phyloP scores from a whole-genome alignment of 2,329 filamentous ascomycete species.

The Lachnellula hyalina region DNA sequence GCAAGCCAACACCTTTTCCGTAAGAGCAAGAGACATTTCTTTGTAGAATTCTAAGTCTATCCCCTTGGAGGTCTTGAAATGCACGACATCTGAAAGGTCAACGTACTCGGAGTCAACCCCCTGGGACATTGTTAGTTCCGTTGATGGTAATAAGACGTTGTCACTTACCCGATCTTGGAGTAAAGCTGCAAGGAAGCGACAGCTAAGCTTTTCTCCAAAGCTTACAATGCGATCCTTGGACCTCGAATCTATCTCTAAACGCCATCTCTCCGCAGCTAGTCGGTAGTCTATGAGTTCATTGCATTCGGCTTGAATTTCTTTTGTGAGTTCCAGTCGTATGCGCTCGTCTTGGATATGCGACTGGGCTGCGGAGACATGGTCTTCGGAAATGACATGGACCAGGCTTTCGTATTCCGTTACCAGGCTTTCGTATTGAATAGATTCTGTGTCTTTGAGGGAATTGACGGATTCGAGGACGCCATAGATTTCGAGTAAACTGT shows the following conservation, averaged over 20 bases:
- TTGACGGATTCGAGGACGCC: conserved; percentile 51
- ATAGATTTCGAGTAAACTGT: conserved; percentile 51
- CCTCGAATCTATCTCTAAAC: conserved; percentile 70
- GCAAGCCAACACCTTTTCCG: conserved; percentile 60
- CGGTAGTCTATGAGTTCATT: conserved; percentile 72
- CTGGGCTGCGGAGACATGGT: conserved; percentile 72
- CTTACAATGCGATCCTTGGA: conserved; percentile 86
- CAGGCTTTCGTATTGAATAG: conserved; percentile 45
- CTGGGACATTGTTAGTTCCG: conserved; percentile 31
- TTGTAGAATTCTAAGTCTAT: conserved; percentile 68
- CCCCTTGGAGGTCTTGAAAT: conserved; percentile 53
- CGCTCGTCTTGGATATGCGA: conserved; percentile 52
- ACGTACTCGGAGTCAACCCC: conserved; percentile 84
- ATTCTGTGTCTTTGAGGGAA: conserved; percentile 46
- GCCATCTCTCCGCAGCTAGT: conserved; percentile 57
- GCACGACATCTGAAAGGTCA: conserved; percentile 77
- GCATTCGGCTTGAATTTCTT: conserved; percentile 73
- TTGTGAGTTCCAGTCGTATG: conserved; percentile 53
- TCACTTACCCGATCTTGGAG: conserved; percentile 62
- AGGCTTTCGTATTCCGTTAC: conserved; percentile 64
- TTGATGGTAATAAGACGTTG: not conserved
- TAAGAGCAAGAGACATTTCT: conserved; percentile 54
- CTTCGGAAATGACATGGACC: conserved; percentile 73
- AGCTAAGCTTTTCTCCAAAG: conserved; percentile 93
- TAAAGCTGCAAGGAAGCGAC: conserved; percentile 81